Evolutionary conservation across 148 eudicot genomes (phyloP).

Genomic region (Arbutus unedo): DNA sequence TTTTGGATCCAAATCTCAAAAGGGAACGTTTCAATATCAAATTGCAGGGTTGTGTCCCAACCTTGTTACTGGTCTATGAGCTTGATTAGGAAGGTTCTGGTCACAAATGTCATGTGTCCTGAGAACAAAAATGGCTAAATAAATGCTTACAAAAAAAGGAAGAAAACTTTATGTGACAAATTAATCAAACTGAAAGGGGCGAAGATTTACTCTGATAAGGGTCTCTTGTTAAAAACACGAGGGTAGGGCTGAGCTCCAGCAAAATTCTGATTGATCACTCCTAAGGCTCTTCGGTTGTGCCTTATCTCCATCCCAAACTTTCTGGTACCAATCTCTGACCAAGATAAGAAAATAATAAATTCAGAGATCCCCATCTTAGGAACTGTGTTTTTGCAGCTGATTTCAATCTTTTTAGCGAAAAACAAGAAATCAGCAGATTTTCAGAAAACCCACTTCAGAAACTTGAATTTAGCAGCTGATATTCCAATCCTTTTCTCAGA

Average conservation of each 20-base stretch:
- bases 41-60: not conserved
- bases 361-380: conserved; percentile 10
- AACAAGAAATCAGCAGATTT: not conserved
- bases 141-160: not conserved
- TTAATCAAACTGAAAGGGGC: not conserved
- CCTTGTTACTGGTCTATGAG: conserved; percentile 52
- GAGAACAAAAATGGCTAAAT: not conserved
- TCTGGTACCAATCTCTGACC: conserved; percentile 32
- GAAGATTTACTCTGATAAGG: conserved; percentile 32
- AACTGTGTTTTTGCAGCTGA: not conserved
- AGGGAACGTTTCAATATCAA: not conserved
- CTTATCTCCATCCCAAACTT: conserved; percentile 52
- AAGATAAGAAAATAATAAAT: not conserved
- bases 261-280: conserved; percentile 55
- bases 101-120: conserved; percentile 36
- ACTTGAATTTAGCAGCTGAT: not conserved
- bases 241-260: conserved; percentile 42
- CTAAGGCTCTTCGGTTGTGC: conserved; percentile 53
- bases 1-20: not conserved
- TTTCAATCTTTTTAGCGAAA: conserved; percentile 26
- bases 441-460: conserved; percentile 16
- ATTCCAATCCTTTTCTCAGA: conserved; percentile 23
- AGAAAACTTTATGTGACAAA: not conserved
- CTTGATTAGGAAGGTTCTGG: conserved; percentile 29
- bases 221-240: conserved; percentile 44